Percentiles rank a stretch among this genome's conserved stretches.
These are phyloP conservation scores for Aspergillus hancockii DNA, from an alignment of 495 filamentous ascomycete species.

Conservation along the genomic window DNA sequence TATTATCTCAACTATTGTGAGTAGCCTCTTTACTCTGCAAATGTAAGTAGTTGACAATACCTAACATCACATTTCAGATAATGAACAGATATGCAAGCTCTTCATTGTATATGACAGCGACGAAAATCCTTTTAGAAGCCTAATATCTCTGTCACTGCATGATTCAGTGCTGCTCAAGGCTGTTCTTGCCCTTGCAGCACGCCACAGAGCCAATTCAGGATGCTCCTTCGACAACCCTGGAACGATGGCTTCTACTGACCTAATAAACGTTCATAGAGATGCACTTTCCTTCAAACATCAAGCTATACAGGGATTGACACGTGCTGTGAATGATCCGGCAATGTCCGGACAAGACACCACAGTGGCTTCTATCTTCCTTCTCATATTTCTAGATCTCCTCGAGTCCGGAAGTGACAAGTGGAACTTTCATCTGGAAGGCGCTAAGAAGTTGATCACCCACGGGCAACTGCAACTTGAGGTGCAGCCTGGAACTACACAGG, in stretches of 20 bases:
- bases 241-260: constrained; percentile 1
- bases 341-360: constrained; percentile 34
- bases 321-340: constrained; percentile 20
- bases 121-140: constrained; percentile 53
- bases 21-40: background rate
- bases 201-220: constrained; percentile 46
- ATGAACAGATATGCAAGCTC: constrained; percentile 50
- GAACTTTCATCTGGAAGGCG: constrained; percentile 53
- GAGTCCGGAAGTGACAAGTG: constrained; percentile 53
- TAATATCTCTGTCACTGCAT: constrained; percentile 46
- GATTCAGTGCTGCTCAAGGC: constrained; percentile 48
- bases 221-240: constrained; percentile 17
- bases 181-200: constrained; percentile 52
- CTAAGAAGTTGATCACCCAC: constrained; percentile 39
- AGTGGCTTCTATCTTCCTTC: constrained; percentile 51
- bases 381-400: constrained; percentile 56
- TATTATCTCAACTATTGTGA: constrained; percentile 49
- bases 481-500: constrained; percentile 14
- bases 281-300: constrained; percentile 50
- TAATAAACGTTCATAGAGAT: constrained; percentile 31
- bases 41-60: background rate
- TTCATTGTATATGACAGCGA: constrained; percentile 53
- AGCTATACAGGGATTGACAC: constrained; percentile 46
- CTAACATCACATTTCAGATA: constrained; percentile 31
- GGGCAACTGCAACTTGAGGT: constrained; percentile 5